These are phyloP conservation scores for Casaregolazyma lundiana DNA, from an alignment of 1,139 yeast genomes.

Conservation along the genomic window DNA sequence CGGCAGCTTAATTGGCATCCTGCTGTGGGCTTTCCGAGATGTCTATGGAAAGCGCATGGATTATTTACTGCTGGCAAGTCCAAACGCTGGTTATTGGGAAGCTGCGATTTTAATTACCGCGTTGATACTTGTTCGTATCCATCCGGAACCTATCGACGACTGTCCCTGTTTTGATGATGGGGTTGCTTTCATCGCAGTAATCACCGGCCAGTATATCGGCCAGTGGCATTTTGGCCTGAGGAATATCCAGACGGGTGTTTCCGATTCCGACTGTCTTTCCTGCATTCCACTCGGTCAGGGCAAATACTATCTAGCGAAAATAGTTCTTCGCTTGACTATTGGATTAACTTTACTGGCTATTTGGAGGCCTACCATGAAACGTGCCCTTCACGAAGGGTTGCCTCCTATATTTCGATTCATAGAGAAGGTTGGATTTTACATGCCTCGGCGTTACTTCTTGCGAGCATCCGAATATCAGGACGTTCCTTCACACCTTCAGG, in stretches of 20 bases:
- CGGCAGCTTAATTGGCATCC: conserved; percentile 62
- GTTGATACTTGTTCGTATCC: conserved; percentile 46
- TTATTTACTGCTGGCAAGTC: conserved; percentile 20
- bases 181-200: conserved; percentile 89
- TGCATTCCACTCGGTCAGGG: conserved; percentile 37
- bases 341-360: conserved; percentile 58
- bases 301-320: conserved; percentile 41
- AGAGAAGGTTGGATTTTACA: conserved; percentile 34
- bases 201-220: conserved; percentile 65
- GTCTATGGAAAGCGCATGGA: conserved; percentile 21
- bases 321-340: conserved; percentile 44
- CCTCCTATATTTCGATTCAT: conserved; percentile 38
- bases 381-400: conserved; percentile 45
- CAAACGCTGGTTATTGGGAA: conserved; percentile 5
- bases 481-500: conserved; percentile 32
- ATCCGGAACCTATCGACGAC: conserved; percentile 84
- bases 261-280: conserved; percentile 19
- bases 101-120: conserved; percentile 22
- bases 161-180: conserved; percentile 97
- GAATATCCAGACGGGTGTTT: neutral
- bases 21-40: conserved; percentile 29
- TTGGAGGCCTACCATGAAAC: conserved; percentile 70
- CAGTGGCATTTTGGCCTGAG: conserved; percentile 40
- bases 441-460: conserved; percentile 38
- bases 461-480: conserved; percentile 36